Evolutionary conservation across 768 basidiomycete genomes (phyloP), one percentile per base, ranked within the genome.

Genomic region (Boletus reticuloceps): DNA sequence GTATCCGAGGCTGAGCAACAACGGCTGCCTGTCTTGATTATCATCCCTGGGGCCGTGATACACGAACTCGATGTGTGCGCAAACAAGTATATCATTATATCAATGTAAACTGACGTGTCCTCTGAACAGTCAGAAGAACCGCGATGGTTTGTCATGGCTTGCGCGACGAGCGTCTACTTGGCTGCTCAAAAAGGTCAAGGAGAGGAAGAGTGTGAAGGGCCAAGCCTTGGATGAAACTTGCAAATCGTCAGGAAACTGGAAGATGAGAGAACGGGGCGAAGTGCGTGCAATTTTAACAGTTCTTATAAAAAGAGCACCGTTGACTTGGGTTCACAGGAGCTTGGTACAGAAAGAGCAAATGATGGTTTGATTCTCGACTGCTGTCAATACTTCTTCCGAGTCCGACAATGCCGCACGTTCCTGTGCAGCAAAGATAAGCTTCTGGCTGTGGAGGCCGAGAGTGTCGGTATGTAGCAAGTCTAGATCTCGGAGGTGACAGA

Each of bases 321-420:
- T 61, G 39, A 68, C 29, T 3, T 4, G 5, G 16, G 41, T 27
- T 25, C 37, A 42, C 62, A 64, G 63, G 63, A 63, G 25, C 44
- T 66, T 19, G 61, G 64, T 27, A 59, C 56, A 48, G 77, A 78
- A 58, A 76, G 77, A 64, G 69, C 62, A 55, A 91, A 90, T 62
- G 91, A 94, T 62, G 75, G 77, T 49, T 70, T 87, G 38, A 90
- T 94, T 61, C 70, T 88, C 50, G 91, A 92, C 66, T 93, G 90
- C 61, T 88, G 85, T 63, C 72, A 77, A 60, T 87, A 84, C 67
- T 89, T 86, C 58, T 50, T 56, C 45, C 68, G 62, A 51, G 69
- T 60, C 38, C 75, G 71, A 25, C 70, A 63, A 43, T 72, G 75
- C n/a, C 75, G 69, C 56, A 85, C 85, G n/a, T 72, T 79, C 50